Conservation (phyloP, 2,329 filamentous ascomycete species). For the Beauveria rudraprayagi region DNA sequence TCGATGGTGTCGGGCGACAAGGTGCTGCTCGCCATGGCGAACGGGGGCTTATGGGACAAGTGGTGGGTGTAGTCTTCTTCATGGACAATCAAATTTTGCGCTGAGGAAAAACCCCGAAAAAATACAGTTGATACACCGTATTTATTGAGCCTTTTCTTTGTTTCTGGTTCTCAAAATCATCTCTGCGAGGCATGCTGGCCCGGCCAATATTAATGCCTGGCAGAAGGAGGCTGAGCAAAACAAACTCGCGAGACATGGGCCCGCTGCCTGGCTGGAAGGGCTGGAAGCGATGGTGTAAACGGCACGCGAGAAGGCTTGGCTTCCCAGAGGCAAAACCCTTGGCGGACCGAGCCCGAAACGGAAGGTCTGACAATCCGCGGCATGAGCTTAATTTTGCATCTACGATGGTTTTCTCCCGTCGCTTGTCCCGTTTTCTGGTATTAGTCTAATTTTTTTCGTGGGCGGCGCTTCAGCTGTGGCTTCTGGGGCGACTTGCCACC, state of each 20-base stretch:
- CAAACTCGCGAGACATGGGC: neutral
- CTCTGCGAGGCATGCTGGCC: neutral
- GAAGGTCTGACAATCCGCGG: neutral
- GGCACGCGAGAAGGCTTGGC: neutral
- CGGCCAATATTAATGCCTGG: constrained; percentile 1
- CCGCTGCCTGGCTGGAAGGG: neutral
- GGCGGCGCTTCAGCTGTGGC: neutral
- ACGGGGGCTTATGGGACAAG: neutral
- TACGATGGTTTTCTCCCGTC: neutral
- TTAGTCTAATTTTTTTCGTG: neutral
- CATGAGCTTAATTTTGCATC: constrained; percentile 5
- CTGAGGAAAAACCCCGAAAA: neutral
- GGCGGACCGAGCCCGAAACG: constrained; percentile 6
- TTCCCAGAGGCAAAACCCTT: constrained; percentile 3
- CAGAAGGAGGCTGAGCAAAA: constrained; percentile 9
- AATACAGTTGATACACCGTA: neutral
- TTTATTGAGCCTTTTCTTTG: neutral
- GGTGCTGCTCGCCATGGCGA: constrained; percentile 7
- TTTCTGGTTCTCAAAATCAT: neutral
- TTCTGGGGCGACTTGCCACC: neutral
- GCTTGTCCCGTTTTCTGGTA: neutral
- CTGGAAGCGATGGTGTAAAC: neutral
- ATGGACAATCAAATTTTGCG: neutral
- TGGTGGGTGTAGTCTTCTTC: neutral
- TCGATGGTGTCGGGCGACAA: constrained; percentile 9